phyloP scores from a whole-genome alignment of 495 filamentous ascomycete species.

The Sordaria brevicollis region DNA sequence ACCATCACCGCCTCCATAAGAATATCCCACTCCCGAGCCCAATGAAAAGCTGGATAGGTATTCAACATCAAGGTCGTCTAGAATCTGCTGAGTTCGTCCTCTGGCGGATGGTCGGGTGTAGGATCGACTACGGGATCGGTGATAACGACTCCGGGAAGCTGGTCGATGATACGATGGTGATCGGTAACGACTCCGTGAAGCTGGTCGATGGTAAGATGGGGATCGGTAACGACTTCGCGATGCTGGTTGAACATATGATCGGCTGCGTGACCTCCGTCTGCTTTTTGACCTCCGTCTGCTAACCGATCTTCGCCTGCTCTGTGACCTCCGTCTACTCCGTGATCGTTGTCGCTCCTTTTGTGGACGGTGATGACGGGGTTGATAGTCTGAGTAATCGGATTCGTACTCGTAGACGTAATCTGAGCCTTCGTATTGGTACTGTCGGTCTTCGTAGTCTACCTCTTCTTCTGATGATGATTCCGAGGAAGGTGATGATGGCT shows the following conservation, averaged over 20 bases:
- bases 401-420: background rate
- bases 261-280: too few species aligned
- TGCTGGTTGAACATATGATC: too few species aligned
- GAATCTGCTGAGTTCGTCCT: background rate
- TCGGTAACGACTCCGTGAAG: too few species aligned
- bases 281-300: too few species aligned
- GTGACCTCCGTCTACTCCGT: background rate
- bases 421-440: background rate
- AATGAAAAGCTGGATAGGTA: background rate
- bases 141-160: too few species aligned
- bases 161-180: too few species aligned
- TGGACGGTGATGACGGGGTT: background rate
- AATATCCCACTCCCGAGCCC: background rate
- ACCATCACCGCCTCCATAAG: background rate
- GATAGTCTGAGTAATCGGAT: background rate
- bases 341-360: background rate
- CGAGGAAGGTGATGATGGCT: background rate
- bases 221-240: too few species aligned
- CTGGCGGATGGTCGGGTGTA: too few species aligned
- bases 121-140: too few species aligned
- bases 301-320: too few species aligned
- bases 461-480: too few species aligned
- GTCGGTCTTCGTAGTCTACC: background rate
- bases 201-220: too few species aligned
- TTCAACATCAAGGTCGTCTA: background rate